Evolutionary conservation across 2,329 filamentous ascomycete genomes (phyloP), one percentile per base, ranked within the genome.

Genomic region (Pseudogymnoascus sp.): DNA sequence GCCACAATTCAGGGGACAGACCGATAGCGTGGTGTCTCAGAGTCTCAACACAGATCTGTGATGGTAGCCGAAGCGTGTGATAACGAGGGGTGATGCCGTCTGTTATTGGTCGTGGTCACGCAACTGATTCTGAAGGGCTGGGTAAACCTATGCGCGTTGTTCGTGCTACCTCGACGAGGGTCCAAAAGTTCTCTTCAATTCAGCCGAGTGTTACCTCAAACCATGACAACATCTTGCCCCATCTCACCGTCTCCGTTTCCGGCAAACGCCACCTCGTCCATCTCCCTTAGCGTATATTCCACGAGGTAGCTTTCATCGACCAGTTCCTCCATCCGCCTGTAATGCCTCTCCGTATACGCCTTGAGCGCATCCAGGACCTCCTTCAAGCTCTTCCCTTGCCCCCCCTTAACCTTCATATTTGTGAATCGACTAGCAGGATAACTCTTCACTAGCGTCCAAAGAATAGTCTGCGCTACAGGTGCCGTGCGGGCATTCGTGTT

Each of bases 261-360:
- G 4, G 68, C 27, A 58, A 69, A 62, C n/a, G 67, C 69, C 35
- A 73, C 60, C 13, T 69, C 70, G 71, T 96, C 92, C 92, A 97
- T 97, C 77, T 96, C 90, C 70, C 87, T 83, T 65, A 97, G 78
- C 65, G 93, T 95, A 81, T 95, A 97, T 75, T 96, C 91, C 40
- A 97, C 84, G 69, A 99, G 76, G 75, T 92, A 97, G 72, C 92
- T 96, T 78, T 97, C 94, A 72, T 97, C 93, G 40, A 92, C 85
- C 68, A 97, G 77, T 71, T 96, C 93, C 73, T 96, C 92, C 68
- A 94, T 82, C 61, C 93, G 83, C 74, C 87, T 88, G 74, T 96
- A 97, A 74, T 99, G 94, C 66, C 92, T 83, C 75, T 97, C 92
- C 0, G 92, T 96, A 73, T 99, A 97, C 13, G 88, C 89, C 68